Evolutionary conservation across 2,329 filamentous ascomycete genomes (phyloP), one percentile per base, ranked within the genome.

Genomic region (Coleophoma crateriformis): DNA sequence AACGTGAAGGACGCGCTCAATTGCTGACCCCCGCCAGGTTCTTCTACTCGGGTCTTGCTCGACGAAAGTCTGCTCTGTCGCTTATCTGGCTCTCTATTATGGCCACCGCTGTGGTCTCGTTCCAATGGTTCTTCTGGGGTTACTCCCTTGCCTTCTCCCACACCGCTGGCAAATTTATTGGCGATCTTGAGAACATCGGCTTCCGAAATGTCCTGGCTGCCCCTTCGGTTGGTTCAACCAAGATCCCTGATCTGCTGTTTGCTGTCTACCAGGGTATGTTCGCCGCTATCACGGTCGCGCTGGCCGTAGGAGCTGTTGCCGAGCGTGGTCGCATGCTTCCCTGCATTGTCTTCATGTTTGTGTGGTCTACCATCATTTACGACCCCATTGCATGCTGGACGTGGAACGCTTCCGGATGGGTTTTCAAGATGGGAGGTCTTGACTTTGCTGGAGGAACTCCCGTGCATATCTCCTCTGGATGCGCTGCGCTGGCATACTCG

Each of bases 381-480:
- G 90, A 96, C 61, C 87, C 90, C 2, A 90, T 96, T 64, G 90
- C 90, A 42, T 95, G 90, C 77, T 96, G 90, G 90, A 95, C 88
- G 8, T 96, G 90, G 90, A 95, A 95, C 66, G 69, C 87, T 1
- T 73, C 74, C 33, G 90, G 90, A 19, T 96, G 90, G 90, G 82
- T 85, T 12, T 87, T 79, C 68, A 76, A 80, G 57, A 79, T 95
- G 71, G 90, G 90, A 43, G 88, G 87, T 27, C 78, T 95, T 41
- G 90, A 95, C 69, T 95, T 94, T 62, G 90, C 90, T 19, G 90
- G 90, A 55, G 90, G 90, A 61, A 95, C 90, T 2, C 90, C 90
- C 0, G 90, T 96, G 48, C 90, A 96, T 66, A 94, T 95, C 59
- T 76, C 88, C 1, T 92, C 88, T 3, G 90, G 90, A 46, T 80